Base-by-base conservation (phyloP, 129 eudicot genomes). In the Centrapalus pauciflorus region DNA sequence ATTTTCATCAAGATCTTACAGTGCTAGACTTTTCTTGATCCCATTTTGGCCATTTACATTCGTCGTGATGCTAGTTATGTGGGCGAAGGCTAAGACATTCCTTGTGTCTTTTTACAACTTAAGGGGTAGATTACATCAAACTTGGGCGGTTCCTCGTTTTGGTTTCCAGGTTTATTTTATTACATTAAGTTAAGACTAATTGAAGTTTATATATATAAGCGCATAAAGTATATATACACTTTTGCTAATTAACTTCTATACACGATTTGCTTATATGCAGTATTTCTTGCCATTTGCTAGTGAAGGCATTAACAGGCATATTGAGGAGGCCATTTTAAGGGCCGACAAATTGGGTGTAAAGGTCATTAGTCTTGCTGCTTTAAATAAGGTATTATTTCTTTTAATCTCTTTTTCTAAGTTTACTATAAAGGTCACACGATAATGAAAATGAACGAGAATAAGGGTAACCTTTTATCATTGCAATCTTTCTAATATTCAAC, bases 331-430 rank as follows among this genome's bases (percentile, higher is more conserved):
- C 43, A 93, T 93, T 62, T 84, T 93, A 1, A 85, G 85, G 65
- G 98, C 98, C 13, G 84, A 93, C 51, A 83, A 73, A 72, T 63
- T 93, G 77, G 98, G 98, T n/a, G 87, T 93, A 16, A 85, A 93
- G 70, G 98, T 93, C 25, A 83, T 93, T 58, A 93, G 98, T 76
- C 96, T 93, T 33, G 98, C 98, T 59, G 98, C 98, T 50, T 77
- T 93, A 30, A 93, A 93, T 65, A 93, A 93, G 95, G 98, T 91
- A 32, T 58, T 10, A 10, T 55, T 16, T 48, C 63, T 4, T 13
- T 34, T 45, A 19, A 52, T 54, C 63, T 7, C 59, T 60, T 28
- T 10, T 32, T 24, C 29, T 35, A 40, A 55, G n/a, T n/a, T n/a
- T n/a, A n/a, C n/a, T n/a, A n/a, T n/a, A n/a, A n/a, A n/a, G n/a